phyloP scores from a whole-genome alignment of 768 basidiomycete species.

The Daedaleopsis nitida region DNA sequence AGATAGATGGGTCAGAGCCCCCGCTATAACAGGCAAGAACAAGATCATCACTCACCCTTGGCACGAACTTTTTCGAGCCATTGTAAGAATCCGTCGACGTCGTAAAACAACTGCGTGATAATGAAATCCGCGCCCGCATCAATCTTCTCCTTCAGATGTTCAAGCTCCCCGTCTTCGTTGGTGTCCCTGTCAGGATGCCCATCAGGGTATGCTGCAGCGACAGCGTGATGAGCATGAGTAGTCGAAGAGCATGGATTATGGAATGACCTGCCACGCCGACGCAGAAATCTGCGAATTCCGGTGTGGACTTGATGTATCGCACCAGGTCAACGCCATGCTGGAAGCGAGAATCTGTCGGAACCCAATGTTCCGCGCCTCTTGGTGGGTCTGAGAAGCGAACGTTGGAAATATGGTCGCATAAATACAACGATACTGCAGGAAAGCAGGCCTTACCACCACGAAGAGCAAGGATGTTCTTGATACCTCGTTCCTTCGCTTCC shows the following conservation, averaged over 20 bases:
- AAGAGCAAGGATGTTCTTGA: conserved; percentile 89
- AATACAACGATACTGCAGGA: neutral
- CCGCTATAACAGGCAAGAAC: neutral
- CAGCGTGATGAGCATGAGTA: conserved; percentile 6
- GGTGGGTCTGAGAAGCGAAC: conserved; percentile 70
- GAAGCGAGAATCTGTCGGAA: conserved; percentile 81
- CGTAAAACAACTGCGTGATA: conserved; percentile 96
- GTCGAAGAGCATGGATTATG: neutral
- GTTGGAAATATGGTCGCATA: too few relatives aligned
- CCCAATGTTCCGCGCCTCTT: conserved; percentile 92
- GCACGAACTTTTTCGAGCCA: conserved; percentile 78
- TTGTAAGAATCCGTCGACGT: conserved; percentile 79
- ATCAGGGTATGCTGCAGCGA: conserved; percentile 79
- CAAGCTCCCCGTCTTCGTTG: conserved; percentile 64
- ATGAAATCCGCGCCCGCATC: conserved; percentile 96
- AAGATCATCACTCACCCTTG: conserved; percentile 52
- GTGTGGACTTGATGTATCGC: conserved; percentile 76
- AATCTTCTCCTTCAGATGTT: conserved; percentile 80
- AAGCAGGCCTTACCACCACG: conserved; percentile 68
- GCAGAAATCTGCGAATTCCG: conserved; percentile 85
- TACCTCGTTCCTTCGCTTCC: conserved; percentile 80
- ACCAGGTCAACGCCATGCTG: conserved; percentile 89
- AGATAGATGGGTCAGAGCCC: neutral
- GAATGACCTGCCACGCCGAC: conserved; percentile 88
- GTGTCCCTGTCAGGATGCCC: conserved; percentile 69